phyloP scores from a whole-genome alignment of 306 rosid species.

The Casuarina cunninghamiana region DNA sequence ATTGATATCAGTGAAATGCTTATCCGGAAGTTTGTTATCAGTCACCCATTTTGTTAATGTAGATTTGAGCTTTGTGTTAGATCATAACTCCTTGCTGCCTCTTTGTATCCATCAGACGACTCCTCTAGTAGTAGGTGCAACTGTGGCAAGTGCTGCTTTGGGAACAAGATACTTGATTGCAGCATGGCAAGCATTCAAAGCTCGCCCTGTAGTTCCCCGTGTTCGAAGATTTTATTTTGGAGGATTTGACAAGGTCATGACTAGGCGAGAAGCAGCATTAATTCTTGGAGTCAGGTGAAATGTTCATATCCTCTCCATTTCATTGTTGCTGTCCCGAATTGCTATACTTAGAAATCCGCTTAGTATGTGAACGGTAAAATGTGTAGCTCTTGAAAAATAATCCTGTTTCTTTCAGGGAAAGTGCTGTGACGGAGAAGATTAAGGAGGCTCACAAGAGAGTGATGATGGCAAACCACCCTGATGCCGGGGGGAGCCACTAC shows the following conservation, averaged over 20 bases:
- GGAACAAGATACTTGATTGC: conserved; percentile 33
- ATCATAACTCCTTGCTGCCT: not conserved
- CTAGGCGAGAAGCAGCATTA: conserved; percentile 35
- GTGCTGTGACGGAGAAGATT: conserved; percentile 25
- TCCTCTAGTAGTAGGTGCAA: conserved; percentile 29
- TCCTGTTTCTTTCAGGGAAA: conserved; percentile 18
- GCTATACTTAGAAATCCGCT: no score
- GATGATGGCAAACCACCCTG: conserved; percentile 45
- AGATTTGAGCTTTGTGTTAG: not conserved
- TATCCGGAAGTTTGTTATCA: not conserved
- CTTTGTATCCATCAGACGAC: conserved; percentile 13
- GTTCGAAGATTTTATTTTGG: conserved; percentile 32
- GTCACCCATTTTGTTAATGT: not conserved
- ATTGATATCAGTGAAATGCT: not conserved
- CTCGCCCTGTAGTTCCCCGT: conserved; percentile 19
- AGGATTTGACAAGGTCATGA: conserved; percentile 37
- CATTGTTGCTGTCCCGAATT: no score
- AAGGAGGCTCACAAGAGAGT: conserved; percentile 38
- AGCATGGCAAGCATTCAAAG: conserved; percentile 30
- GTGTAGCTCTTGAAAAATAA: no score
- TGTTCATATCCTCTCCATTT: not conserved
- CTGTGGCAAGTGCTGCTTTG: conserved; percentile 33
- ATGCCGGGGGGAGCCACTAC: conserved; percentile 43
- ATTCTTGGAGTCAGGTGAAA: conserved; percentile 36
- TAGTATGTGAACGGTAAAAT: no score